phyloP scores from a whole-genome alignment of 768 basidiomycete species.

The Agaricus subrufescens region DNA sequence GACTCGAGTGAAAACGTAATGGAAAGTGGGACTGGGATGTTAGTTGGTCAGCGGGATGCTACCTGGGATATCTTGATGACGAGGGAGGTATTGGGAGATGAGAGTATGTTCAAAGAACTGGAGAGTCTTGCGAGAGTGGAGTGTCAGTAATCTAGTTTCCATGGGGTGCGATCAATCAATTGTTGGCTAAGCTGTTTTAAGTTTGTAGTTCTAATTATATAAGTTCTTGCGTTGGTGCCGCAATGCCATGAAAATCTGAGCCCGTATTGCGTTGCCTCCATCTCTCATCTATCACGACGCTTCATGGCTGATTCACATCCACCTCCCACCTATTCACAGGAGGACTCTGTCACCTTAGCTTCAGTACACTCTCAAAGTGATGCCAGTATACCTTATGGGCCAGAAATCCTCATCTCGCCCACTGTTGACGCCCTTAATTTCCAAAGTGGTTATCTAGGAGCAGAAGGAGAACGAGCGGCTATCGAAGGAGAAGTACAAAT shows the following conservation, averaged over 20 bases:
- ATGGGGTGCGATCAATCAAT: slow-evolving; percentile 5
- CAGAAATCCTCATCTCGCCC: slow-evolving; percentile 75
- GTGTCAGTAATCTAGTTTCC: slow-evolving; percentile 35
- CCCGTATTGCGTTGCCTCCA: slow-evolving; percentile 13
- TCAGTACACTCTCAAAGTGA: slow-evolving; percentile 11
- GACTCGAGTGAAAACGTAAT: slow-evolving; percentile 61
- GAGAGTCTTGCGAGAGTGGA: slow-evolving; percentile 76
- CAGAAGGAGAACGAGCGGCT: slow-evolving; percentile 75
- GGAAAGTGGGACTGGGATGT: slow-evolving; percentile 72
- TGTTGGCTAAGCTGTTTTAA: background rate
- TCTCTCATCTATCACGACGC: background rate
- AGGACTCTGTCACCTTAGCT: slow-evolving; percentile 26
- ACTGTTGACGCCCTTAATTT: slow-evolving; percentile 67
- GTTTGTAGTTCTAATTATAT: background rate
- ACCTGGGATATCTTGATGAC: slow-evolving; percentile 70
- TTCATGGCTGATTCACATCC: slow-evolving; percentile 42
- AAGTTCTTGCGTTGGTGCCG: background rate
- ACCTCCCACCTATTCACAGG: slow-evolving; percentile 60
- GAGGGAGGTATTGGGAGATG: slow-evolving; percentile 58
- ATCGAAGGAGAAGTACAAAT: slow-evolving; percentile 87
- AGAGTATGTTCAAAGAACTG: slow-evolving; percentile 70
- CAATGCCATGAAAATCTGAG: slow-evolving; percentile 8
- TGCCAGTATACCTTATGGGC: slow-evolving; percentile 24
- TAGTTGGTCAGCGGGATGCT: slow-evolving; percentile 68
- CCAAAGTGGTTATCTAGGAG: slow-evolving; percentile 83